A percentile compares a stretch with the other conserved stretches of the same genome.
phyloP scores from a whole-genome alignment of 2,329 filamentous ascomycete species.

The Exophiala bonariae region DNA sequence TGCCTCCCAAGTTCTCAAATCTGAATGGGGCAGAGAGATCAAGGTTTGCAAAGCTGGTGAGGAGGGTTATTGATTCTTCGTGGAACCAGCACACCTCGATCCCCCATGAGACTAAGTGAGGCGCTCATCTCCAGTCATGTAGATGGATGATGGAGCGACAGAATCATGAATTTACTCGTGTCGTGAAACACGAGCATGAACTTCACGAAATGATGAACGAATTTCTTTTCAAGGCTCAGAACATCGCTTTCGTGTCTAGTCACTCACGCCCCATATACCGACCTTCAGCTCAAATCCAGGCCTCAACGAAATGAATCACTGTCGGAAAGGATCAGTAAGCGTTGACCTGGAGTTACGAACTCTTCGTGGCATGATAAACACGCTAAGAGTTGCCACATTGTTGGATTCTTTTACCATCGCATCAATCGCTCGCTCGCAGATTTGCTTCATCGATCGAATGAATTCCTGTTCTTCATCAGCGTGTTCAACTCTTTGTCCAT shows the following conservation, averaged over 20 bases:
- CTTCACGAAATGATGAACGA: constrained; percentile 17
- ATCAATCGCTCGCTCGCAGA: too few relatives aligned
- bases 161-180: constrained; percentile 8
- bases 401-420: background rate
- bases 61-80: constrained; percentile 69
- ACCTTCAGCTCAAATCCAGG: background rate
- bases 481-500: background rate
- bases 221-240: background rate
- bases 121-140: too few relatives aligned
- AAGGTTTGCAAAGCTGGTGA: constrained; percentile 95
- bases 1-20: constrained; percentile 93
- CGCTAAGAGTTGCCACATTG: background rate
- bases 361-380: too few relatives aligned
- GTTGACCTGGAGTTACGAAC: too few relatives aligned
- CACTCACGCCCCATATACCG: background rate
- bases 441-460: background rate
- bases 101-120: too few relatives aligned
- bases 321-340: too few relatives aligned
- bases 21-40: constrained; percentile 97
- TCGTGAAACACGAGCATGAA: constrained; percentile 14
- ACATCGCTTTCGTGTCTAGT: background rate
- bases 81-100: too few relatives aligned
- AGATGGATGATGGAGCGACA: too few relatives aligned
- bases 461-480: background rate
- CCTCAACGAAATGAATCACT: too few relatives aligned